Base-by-base conservation (phyloP, 2,329 filamentous ascomycete genomes). In the Phialocephala sp. region DNA sequence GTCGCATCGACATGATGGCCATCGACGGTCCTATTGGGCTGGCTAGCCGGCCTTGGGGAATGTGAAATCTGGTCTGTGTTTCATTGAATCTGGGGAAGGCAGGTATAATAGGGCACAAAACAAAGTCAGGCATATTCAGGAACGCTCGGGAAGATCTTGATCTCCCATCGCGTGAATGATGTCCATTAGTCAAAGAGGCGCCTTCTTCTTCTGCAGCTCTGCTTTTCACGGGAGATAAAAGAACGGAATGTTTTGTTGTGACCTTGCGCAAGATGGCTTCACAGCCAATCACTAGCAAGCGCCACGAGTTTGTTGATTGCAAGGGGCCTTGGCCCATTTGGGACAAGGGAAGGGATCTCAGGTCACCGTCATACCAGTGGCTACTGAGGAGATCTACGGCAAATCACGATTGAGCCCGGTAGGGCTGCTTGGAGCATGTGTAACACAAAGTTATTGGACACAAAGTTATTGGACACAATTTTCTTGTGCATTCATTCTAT, bases 51-150 rank as follows among this genome's bases (percentile, higher is more conserved):
- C 37, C 55, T 20, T 47, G 3, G 11, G 64, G 66, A 68, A 70
- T 68, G 68, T 65, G 60, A 66, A 55, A 66, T 62, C 11, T 60
- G 37, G 61, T 57, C 64, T 50, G 65, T 64, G 72, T 73, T 74
- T 75, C 71, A 73, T 66, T 1, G 59, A 72, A 71, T 73, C 70
- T 64, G 70, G 72, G 74, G 74, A 72, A 71, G 67, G 71, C 47
- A 66, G 60, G 68, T 68, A 67, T 66, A 65, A 73, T 64, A 71
- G 70, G 69, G 50, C 32, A 59, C 22, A 56, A 39, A 57, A 56
- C 39, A 62, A 52, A 41, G 37, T 47, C 64, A 64, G 57, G 14
- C 45, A 45, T 22, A 59, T 50, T 39, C 47, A 62, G 60, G 50
- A 54, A 56, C 56, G 27, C 12, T 54, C 22, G 58, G 37, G 20